phyloP scores from a whole-genome alignment of 208 protist species.

The Crithidia fasciculata region DNA sequence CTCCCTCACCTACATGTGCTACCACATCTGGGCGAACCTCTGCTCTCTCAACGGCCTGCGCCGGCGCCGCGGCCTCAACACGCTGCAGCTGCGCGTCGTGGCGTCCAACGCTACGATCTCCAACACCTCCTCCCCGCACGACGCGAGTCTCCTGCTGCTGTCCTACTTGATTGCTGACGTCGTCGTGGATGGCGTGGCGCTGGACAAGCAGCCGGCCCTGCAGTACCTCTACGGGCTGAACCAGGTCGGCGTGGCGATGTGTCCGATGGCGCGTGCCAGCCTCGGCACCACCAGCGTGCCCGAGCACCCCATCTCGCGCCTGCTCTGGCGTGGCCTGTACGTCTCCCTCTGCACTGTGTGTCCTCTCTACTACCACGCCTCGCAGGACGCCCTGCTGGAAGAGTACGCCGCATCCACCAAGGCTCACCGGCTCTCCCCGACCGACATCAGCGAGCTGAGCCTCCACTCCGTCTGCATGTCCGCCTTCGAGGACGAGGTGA shows the following conservation, averaged over 20 bases:
- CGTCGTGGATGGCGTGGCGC: constrained; percentile 95
- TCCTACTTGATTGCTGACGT: constrained; percentile 88
- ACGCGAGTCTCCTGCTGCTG: constrained; percentile 68
- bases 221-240: constrained; percentile 98
- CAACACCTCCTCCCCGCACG: constrained; percentile 42
- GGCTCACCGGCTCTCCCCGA: constrained; percentile 69
- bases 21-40: constrained; percentile 99
- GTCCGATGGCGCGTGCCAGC: constrained; percentile 95
- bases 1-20: constrained; percentile 80
- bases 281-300: constrained; percentile 95
- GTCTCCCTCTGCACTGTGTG: constrained; percentile 96
- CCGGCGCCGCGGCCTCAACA: constrained; percentile 82
- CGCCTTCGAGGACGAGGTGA: constrained; percentile 63
- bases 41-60: constrained; percentile 96
- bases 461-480: constrained; percentile 88
- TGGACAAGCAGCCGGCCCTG: constrained; percentile 92
- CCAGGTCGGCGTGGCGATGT: constrained; percentile 97
- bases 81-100: constrained; percentile 89
- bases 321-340: constrained; percentile 95
- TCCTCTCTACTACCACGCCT: constrained; percentile 96
- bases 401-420: constrained; percentile 85
- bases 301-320: constrained; percentile 92
- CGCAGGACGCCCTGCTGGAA: constrained; percentile 80
- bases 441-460: constrained; percentile 87
- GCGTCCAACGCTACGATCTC: constrained; percentile 64